These are phyloP conservation scores for Marvania coccoides DNA, from an alignment of 139 green algal genomes.

Conservation along the genomic window DNA sequence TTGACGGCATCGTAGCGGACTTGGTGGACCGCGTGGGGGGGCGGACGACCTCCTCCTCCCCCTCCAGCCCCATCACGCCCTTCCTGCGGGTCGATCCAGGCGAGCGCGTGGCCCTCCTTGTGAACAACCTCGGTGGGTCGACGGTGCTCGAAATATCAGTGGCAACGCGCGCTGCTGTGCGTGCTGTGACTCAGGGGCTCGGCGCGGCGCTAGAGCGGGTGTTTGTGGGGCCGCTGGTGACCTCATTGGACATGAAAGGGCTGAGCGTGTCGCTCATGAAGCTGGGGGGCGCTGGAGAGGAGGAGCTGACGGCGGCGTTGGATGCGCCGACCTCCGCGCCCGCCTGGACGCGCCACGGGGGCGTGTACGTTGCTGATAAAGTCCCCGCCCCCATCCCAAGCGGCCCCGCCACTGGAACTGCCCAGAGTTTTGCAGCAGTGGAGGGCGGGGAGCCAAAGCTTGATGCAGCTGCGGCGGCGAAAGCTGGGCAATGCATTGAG, in stretches of 20 bases:
- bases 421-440: not conserved
- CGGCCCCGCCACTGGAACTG: not conserved
- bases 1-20: constrained; percentile 25
- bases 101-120: constrained; percentile 14
- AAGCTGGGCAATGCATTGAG: constrained; percentile 10
- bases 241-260: constrained; percentile 72
- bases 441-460: not conserved
- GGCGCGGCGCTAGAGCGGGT: constrained; percentile 31
- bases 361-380: constrained; percentile 3
- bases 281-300: not conserved
- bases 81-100: constrained; percentile 14
- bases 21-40: constrained; percentile 32
- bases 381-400: constrained; percentile 4
- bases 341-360: not conserved
- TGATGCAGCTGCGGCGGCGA: not conserved
- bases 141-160: constrained; percentile 61
- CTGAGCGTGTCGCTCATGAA: constrained; percentile 32
- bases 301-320: constrained; percentile 20
- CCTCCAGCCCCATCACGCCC: not conserved
- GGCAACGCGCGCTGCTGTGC: constrained; percentile 27
- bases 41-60: not conserved
- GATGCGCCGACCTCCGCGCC: constrained; percentile 37
- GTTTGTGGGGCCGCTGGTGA: constrained; percentile 66
- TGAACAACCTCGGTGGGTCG: constrained; percentile 56
- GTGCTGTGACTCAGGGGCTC: constrained; percentile 2